These are phyloP conservation scores for Tilletia setariae DNA, from an alignment of 1,284 basidiomycete genomes.

Conservation along the genomic window DNA sequence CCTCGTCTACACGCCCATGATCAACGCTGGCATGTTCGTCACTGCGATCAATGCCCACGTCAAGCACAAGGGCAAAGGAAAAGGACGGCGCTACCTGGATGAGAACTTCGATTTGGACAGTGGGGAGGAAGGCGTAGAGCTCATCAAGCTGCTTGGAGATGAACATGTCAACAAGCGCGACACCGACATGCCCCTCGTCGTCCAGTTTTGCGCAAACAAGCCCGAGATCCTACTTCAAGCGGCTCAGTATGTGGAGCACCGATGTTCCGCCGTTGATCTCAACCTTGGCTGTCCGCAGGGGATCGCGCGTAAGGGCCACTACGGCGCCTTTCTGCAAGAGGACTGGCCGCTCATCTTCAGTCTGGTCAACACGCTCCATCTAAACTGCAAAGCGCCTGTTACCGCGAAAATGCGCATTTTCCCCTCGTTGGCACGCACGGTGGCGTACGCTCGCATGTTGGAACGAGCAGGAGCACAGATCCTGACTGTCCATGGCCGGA, in stretches of 20 bases:
- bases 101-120: conserved; percentile 35
- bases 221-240: conserved; percentile 64
- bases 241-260: conserved; percentile 40
- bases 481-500: conserved; percentile 85
- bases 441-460: conserved; percentile 90
- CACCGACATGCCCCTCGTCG: conserved; percentile 76
- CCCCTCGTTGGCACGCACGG: conserved; percentile 76
- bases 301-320: conserved; percentile 80
- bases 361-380: conserved; percentile 59
- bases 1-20: conserved; percentile 94
- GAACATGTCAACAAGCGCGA: conserved; percentile 57
- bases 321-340: conserved; percentile 88
- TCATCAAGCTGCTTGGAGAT: conserved; percentile 58
- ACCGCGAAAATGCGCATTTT: conserved; percentile 96
- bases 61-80: conserved; percentile 28
- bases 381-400: conserved; percentile 79
- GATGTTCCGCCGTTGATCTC: conserved; percentile 80
- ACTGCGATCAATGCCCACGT: conserved; percentile 45
- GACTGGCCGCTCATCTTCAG: conserved; percentile 72
- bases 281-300: conserved; percentile 91
- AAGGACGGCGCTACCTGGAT: conserved; percentile 33
- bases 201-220: conserved; percentile 86
- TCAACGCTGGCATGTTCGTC: conserved; percentile 83
- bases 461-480: conserved; percentile 93
- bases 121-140: conserved; percentile 37